A percentile compares a stretch with the other conserved stretches of the same genome.
Conservation (phyloP, 345 rosid genomes). For the Hirschfeldia incana region DNA sequence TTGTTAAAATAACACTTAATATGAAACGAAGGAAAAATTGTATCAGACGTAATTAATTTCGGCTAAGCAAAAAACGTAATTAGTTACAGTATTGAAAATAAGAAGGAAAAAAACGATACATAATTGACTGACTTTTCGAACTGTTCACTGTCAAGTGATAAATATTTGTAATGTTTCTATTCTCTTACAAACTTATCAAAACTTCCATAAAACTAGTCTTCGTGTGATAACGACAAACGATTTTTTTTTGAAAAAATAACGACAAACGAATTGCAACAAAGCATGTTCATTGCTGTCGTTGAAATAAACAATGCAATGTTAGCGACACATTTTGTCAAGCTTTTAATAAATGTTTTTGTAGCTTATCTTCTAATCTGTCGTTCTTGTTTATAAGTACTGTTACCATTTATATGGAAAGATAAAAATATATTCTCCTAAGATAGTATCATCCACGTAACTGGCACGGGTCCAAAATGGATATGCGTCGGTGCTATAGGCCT, state of each 20-base stretch:
- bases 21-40: not conserved
- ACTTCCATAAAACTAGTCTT: not conserved
- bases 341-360: too few species aligned
- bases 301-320: not conserved
- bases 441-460: not conserved
- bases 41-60: too few species aligned
- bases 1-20: too few species aligned
- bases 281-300: not conserved
- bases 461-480: slow-evolving; percentile 68
- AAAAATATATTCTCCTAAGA: not conserved
- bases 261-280: not conserved
- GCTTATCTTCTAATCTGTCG: not conserved
- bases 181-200: not conserved
- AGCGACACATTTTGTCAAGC: not conserved
- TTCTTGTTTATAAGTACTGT: not conserved
- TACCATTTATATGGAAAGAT: not conserved
- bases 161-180: not conserved
- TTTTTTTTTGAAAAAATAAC: not conserved
- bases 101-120: not conserved
- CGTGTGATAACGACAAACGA: not conserved
- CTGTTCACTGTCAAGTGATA: not conserved
- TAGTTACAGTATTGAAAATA: too few species aligned
- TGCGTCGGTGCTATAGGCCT: slow-evolving; percentile 92
- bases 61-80: not conserved
- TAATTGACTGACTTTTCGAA: not conserved